Base-by-base conservation (phyloP, 2,329 filamentous ascomycete genomes). In the Beauveria rudraprayagi region DNA sequence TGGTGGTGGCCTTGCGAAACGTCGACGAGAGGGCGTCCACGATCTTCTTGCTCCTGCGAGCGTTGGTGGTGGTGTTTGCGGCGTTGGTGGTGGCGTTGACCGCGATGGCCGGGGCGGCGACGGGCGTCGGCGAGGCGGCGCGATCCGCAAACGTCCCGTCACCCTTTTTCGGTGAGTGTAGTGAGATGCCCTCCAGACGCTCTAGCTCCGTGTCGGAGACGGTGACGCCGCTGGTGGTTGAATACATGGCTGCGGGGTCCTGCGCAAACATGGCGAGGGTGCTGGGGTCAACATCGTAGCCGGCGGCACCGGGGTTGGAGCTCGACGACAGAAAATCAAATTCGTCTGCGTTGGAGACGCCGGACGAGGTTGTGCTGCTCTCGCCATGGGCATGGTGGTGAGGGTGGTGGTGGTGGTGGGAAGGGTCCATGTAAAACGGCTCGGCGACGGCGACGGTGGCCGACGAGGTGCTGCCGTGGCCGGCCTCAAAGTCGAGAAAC, bases 181-280 rank as follows among this genome's bases (percentile, higher is more conserved):
- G 65, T n/a, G 76, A 77, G 64, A 80, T 79, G n/a, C 75, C 75
- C 64, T 79, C 77, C 3, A 80, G 71, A 34, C 73, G 71, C 9
- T 78, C 72, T n/a, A 80, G 70, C 65, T 80, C 78, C 43, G 76
- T 76, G 63, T 80, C 77, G 3, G 78, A 80, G 69, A 80, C 76
- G 61, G 61, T 47, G 26, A n/a, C 50, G 50, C 19, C 30, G 9
- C 28, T 30, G 16, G 30, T 26, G 24, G 24, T 41, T 11, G 46
- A 37, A 28, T 54, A 54, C 43, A 54, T 55, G 34, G 55, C 46
- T 48, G 48, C 16, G 17, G 41, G 58, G 19, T 51, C 50, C n/a
- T 61, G 53, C 48, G 53, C 34, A 46, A 60, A 56, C 40, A 72
- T 63, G 47, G 67, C 63, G 50, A 75, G 65, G 28, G 67, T 64